phyloP scores from a whole-genome alignment of 148 eudicot genomes.

The Cornus controversa region DNA sequence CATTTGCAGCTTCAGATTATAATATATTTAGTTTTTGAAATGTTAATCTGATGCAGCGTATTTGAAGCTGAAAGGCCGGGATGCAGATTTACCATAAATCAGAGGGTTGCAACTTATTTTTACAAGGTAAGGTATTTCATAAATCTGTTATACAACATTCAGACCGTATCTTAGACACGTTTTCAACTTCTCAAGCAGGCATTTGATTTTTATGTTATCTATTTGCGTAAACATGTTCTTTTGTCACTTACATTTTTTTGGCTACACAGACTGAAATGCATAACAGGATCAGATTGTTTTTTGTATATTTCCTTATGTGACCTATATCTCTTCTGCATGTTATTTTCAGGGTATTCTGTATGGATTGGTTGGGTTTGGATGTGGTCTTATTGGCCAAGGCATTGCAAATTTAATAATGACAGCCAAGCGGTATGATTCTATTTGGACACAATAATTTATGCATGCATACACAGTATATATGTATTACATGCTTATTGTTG shows the following conservation, averaged over 20 bases:
- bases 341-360: slow-evolving; percentile 55
- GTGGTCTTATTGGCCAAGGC: slow-evolving; percentile 67
- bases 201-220: background rate
- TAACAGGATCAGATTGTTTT: background rate
- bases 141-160: background rate
- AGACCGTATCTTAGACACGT: background rate
- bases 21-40: background rate
- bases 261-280: too few species aligned
- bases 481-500: background rate
- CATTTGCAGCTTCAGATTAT: slow-evolving; percentile 5
- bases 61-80: slow-evolving; percentile 83
- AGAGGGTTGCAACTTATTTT: slow-evolving; percentile 60
- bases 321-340: background rate
- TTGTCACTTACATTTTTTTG: background rate
- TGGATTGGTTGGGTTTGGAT: slow-evolving; percentile 64
- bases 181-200: background rate
- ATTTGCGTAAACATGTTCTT: background rate
- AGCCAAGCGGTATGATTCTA: slow-evolving; percentile 47
- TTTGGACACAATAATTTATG: background rate
- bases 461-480: background rate
- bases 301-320: background rate
- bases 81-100: slow-evolving; percentile 53
- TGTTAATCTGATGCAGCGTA: slow-evolving; percentile 33
- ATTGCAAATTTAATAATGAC: slow-evolving; percentile 70
- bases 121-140: slow-evolving; percentile 42